A percentile compares a stretch with the other conserved stretches of the same genome.
Evolutionary conservation across 495 filamentous ascomycete genomes (phyloP).

Genomic region (Haplographium delicatum): DNA sequence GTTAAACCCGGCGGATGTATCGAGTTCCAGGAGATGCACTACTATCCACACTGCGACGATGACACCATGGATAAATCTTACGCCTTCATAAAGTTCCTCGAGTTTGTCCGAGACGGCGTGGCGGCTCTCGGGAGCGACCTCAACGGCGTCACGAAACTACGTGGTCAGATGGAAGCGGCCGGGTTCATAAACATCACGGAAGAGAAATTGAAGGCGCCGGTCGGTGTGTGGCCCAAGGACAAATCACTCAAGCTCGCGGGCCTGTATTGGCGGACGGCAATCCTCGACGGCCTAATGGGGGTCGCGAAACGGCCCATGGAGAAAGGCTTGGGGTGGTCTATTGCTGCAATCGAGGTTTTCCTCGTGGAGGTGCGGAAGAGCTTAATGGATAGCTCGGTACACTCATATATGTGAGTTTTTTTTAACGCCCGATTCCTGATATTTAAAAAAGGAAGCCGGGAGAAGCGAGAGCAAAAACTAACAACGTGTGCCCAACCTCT

Average conservation of each 20-base stretch:
- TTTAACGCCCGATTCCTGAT: background rate
- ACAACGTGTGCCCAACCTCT: too few species aligned
- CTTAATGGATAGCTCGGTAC: background rate
- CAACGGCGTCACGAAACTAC: background rate
- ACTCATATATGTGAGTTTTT: background rate
- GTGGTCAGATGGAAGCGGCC: background rate
- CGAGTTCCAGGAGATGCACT: constrained; percentile 34
- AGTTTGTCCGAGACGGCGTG: background rate
- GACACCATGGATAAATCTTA: constrained; percentile 30
- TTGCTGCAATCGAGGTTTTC: background rate
- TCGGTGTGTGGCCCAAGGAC: constrained; percentile 1
- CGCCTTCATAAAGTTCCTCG: background rate
- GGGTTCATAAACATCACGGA: background rate
- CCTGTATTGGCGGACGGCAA: background rate
- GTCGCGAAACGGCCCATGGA: background rate
- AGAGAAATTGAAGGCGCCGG: background rate
- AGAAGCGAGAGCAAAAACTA: background rate
- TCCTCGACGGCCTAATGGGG: background rate
- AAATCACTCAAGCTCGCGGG: background rate
- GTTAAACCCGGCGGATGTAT: constrained; percentile 53
- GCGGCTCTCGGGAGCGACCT: background rate
- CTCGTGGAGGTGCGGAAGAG: background rate
- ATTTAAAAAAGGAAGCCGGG: background rate
- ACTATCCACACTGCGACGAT: constrained; percentile 36
- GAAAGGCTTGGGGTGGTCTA: background rate